These are phyloP conservation scores for Chalciporus pseudorubinellus DNA, from an alignment of 768 basidiomycete genomes.

Conservation along the genomic window DNA sequence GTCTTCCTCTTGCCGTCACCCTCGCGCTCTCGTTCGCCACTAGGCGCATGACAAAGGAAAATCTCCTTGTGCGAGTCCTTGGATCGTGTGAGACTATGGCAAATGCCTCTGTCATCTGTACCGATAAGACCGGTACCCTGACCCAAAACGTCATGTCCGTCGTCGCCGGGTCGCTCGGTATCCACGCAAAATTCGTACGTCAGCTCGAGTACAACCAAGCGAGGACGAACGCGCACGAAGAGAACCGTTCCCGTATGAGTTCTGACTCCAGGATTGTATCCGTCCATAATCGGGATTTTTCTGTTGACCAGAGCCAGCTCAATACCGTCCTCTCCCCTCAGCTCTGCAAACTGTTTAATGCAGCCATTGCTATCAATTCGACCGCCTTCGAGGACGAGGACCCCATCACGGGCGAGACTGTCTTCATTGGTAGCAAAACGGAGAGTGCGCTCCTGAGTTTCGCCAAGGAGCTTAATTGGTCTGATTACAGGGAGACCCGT, in stretches of 20 bases:
- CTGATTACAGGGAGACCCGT: conserved; percentile 63
- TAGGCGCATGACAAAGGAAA: conserved; percentile 96
- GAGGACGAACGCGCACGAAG: conserved; percentile 70
- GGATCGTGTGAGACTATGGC: conserved; percentile 99
- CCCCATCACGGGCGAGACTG: conserved; percentile 51
- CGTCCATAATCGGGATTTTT: conserved; percentile 71
- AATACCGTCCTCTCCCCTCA: conserved; percentile 59
- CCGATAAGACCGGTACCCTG: conserved; percentile 95
- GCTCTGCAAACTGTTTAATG: conserved; percentile 70
- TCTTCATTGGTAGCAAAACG: conserved; percentile 92
- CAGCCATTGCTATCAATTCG: conserved; percentile 86
- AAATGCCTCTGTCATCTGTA: conserved; percentile 93
- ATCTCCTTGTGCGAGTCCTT: conserved; percentile 91
- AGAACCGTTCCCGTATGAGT: conserved; percentile 32
- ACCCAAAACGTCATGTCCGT: conserved; percentile 96
- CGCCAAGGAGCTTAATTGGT: conserved; percentile 78
- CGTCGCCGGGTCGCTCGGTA: conserved; percentile 92
- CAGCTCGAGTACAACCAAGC: conserved; percentile 66
- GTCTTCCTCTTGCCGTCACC: conserved; percentile 93
- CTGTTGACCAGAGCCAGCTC: conserved; percentile 75
- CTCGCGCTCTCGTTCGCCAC: conserved; percentile 97
- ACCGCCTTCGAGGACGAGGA: conserved; percentile 89
- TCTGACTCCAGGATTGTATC: conserved; percentile 26
- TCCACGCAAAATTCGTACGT: conserved; percentile 92
- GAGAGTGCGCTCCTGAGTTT: conserved; percentile 89